Base-by-base conservation (phyloP, 495 filamentous ascomycete genomes). In the Ascodesmis nigricans region DNA sequence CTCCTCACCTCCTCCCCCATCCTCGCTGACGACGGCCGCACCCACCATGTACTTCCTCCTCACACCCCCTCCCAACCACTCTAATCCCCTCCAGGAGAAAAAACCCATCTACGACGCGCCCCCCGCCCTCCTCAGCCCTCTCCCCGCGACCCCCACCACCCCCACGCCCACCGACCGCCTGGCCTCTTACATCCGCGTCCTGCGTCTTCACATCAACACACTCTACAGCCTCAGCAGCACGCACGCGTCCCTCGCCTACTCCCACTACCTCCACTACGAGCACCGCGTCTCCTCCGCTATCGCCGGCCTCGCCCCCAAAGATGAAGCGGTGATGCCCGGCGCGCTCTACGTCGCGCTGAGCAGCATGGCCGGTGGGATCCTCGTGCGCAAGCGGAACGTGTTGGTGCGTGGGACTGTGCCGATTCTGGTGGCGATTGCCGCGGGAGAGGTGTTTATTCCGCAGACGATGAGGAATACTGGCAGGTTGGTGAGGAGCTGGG, bases 121-220 rank as follows among this genome's bases (percentile, higher is more conserved):
- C 53, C 52, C 62, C 32, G 46, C 38, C 33, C 36, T 29, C 25
- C 55, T 29, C 3, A 41, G 45, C 4, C 44, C 43, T 24, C 31
- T 27, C 24, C 45, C 25, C 11, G 14, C 35, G 24, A 35, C 31
- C 36, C 39, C 26, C 39, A 25, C 42, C 47, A 34, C 50, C 38
- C 77, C 78, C 10, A 81, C 84, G 8, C 84, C 79, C 10, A 93
- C 87, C 32, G 84, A 91, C 53, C 75, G 83, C 37, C 67, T 97
- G 24, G 80, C 84, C 29, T 62, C 59, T n/a, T 70, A 92, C 53
- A 71, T 97, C 53, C 65, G 74, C 38, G 64, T 62, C 43, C 75
- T 63, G 29, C 78, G 87, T n/a, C 63, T 91, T 24, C 78, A 75
- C 61, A 56, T 90, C 25, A 73, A 93, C 64, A 47, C 56, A 4